A percentile compares a stretch with the other conserved stretches of the same genome.
phyloP scores from a whole-genome alignment of 768 basidiomycete genomes.

The Boletus rubroflammeus region DNA sequence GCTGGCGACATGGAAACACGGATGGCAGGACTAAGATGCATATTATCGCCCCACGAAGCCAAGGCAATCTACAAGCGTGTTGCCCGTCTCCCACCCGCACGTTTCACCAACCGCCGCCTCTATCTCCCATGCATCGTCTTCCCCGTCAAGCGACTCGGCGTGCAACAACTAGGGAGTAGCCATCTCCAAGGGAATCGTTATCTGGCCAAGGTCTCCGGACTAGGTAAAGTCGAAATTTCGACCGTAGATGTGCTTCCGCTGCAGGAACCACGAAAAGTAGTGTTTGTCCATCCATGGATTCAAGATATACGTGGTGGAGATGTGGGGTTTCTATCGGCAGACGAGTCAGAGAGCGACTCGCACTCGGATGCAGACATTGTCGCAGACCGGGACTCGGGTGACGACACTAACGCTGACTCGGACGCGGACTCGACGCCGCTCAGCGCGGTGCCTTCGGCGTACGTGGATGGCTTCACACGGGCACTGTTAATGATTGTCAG shows the following conservation, averaged over 20 bases:
- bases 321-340: neutral
- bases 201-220: neutral
- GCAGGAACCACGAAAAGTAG: neutral
- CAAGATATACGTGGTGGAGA: neutral
- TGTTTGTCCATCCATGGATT: conserved; percentile 14
- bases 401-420: neutral
- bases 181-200: neutral
- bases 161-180: neutral
- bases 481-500: neutral
- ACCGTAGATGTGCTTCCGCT: neutral
- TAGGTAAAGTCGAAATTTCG: neutral
- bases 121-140: conserved; percentile 1
- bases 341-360: neutral
- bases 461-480: neutral
- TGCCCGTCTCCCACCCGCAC: neutral
- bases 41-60: neutral
- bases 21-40: neutral
- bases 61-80: neutral
- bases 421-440: neutral
- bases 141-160: neutral
- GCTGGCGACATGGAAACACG: neutral
- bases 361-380: neutral
- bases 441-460: neutral
- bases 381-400: neutral
- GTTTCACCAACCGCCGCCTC: neutral